A percentile compares a stretch with the other conserved stretches of the same genome.
phyloP scores from a whole-genome alignment of 2,329 filamentous ascomycete species.

The Botrytis fragariae region DNA sequence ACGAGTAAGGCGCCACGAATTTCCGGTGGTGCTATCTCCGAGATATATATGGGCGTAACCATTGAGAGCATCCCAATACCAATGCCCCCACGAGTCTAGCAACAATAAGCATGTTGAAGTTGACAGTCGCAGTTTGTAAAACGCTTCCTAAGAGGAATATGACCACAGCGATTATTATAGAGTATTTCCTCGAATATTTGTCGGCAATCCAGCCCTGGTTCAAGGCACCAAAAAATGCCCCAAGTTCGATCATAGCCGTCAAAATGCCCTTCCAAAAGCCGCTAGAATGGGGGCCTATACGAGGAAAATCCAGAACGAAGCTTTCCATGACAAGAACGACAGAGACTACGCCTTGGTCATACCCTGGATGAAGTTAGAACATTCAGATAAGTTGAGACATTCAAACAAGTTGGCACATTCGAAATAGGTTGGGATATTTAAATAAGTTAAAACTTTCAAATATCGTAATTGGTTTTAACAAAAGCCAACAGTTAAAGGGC shows the following conservation, averaged over 20 bases:
- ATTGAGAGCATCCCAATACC: slow-evolving; percentile 49
- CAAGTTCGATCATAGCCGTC: slow-evolving; percentile 41
- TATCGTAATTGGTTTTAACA: not conserved
- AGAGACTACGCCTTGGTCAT: slow-evolving; percentile 47
- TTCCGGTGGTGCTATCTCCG: slow-evolving; percentile 48
- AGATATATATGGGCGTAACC: slow-evolving; percentile 48
- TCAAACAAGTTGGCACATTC: not conserved
- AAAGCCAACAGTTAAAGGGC: not conserved
- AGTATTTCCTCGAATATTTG: slow-evolving; percentile 50
- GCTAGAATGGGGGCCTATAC: slow-evolving; percentile 13
- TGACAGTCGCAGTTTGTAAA: slow-evolving; percentile 49
- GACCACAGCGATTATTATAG: slow-evolving; percentile 49
- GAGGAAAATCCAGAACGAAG: slow-evolving; percentile 42
- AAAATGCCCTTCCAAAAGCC: slow-evolving; percentile 18
- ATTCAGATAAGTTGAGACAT: not conserved
- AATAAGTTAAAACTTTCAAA: not conserved
- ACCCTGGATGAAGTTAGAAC: slow-evolving; percentile 39
- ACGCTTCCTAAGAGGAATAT: slow-evolving; percentile 52
- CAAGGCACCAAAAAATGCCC: slow-evolving; percentile 37
- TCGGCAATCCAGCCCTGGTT: slow-evolving; percentile 43
- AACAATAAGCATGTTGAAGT: slow-evolving; percentile 50
- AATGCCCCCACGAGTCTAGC: slow-evolving; percentile 47
- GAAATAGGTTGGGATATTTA: not conserved
- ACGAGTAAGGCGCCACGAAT: slow-evolving; percentile 27
- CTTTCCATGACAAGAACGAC: slow-evolving; percentile 46